Conservation (phyloP, 2,329 filamentous ascomycete genomes). For the Allantophomopsis lycopodina region DNA sequence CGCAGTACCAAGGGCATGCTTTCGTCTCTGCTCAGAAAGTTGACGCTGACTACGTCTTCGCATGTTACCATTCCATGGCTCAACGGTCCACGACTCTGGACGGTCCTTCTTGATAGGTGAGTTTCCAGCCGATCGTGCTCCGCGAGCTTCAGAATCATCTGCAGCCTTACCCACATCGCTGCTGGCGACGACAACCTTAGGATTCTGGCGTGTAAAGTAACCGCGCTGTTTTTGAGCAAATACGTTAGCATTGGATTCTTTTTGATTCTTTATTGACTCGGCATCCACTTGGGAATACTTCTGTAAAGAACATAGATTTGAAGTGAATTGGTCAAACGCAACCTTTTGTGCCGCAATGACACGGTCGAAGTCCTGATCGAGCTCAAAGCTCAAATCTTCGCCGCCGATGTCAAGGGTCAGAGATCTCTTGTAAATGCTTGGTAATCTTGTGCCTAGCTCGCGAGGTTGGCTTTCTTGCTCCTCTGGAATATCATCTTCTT, state of each 20-base stretch:
- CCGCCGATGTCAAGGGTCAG: constrained; percentile 60
- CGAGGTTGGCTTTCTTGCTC: constrained; percentile 12
- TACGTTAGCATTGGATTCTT: constrained; percentile 43
- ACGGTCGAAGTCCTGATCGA: constrained; percentile 87
- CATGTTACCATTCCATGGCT: constrained; percentile 83
- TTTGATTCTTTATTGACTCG: neutral
- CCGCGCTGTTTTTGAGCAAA: constrained; percentile 67
- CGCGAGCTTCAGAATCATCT: constrained; percentile 28
- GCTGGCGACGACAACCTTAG: constrained; percentile 89
- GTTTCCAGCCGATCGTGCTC: constrained; percentile 47
- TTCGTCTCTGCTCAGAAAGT: constrained; percentile 29
- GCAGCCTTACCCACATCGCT: constrained; percentile 49
- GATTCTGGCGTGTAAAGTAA: constrained; percentile 97
- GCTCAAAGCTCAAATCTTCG: constrained; percentile 66
- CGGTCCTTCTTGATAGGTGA: constrained; percentile 65
- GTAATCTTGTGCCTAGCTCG: constrained; percentile 34
- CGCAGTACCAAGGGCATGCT: constrained; percentile 36
- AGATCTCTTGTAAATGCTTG: constrained; percentile 70
- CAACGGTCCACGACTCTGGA: constrained; percentile 87
- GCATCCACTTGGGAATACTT: constrained; percentile 20
- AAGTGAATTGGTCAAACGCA: constrained; percentile 29
- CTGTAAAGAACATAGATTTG: constrained; percentile 25
- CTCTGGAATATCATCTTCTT: constrained; percentile 9
- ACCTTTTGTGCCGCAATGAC: constrained; percentile 98
- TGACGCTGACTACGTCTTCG: constrained; percentile 54